Base-by-base conservation (phyloP, 2,329 filamentous ascomycete genomes). In the Aspergillus versicolor region DNA sequence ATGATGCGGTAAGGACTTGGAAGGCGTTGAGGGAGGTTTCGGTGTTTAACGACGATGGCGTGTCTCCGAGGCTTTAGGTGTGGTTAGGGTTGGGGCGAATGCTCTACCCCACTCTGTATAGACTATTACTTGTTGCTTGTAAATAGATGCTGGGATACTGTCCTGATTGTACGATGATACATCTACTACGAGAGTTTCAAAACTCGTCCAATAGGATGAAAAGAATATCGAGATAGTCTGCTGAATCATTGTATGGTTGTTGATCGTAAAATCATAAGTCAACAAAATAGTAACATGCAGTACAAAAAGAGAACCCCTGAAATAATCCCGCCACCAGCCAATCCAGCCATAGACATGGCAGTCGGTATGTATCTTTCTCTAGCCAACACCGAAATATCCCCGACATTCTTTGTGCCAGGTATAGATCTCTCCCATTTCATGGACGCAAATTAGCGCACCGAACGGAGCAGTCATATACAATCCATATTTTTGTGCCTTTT, bases 1-100 rank as follows among this genome's bases (percentile, higher is more conserved):
- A 80, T 3, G 73, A 79, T 41, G 80, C 79, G 0, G 56, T 83
- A 19, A 63, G 68, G 46, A 72, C 82, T 2, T 85, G 82, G 82
- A 67, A 77, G 45, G 61, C 49, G 5, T 40, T 73, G 52, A 56
- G 66, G 30, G 64, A 62, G 19, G 64, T 61, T 6, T 60, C 57
- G 4, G 65, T 57, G 44, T 44, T 48, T 40, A 53, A 40, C 9
- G 55, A 40, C 9, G 27, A 51, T 12, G 51, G 32, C n/a, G 37
- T 27, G 11, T 32, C 24, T 8, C 46, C 62, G 11, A 63, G 57
- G 30, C 54, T 64, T 45, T 55, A 46, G 45, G 5, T 37, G 12
- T 37, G 34, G 7, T 37, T n/a, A 37, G 34, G 13, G 34, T 37
- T 37, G 34, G 34, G 34, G 9, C 9, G 27, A 30, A 30, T 9